A percentile compares a stretch with the other conserved stretches of the same genome.
Conservation (phyloP, 352 stramenopile genomes). For the Pythium coloratum region DNA sequence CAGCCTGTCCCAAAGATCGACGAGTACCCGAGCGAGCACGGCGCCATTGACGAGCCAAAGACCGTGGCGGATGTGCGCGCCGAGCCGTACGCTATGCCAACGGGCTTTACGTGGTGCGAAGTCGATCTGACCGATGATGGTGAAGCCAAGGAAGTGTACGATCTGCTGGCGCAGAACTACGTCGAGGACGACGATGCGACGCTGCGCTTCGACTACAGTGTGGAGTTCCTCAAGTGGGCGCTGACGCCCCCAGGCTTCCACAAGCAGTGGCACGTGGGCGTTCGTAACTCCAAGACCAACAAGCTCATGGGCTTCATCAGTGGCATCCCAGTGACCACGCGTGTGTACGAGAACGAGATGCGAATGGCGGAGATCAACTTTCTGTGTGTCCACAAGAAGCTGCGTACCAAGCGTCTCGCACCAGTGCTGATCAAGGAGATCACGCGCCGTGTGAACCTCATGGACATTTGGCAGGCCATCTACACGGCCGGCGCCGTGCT, state of each 20-base stretch:
- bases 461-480: conserved; percentile 93
- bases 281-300: conserved; percentile 87
- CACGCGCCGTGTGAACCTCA: conserved; percentile 97
- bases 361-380: conserved; percentile 98
- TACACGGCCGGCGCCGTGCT: conserved; percentile 98
- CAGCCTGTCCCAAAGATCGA: conserved; percentile 83
- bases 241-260: conserved; percentile 93
- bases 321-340: conserved; percentile 89
- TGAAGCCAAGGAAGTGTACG: conserved; percentile 93
- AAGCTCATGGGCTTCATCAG: conserved; percentile 98
- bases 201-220: conserved; percentile 94
- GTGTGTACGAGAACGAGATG: conserved; percentile 56
- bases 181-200: conserved; percentile 98
- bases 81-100: conserved; percentile 95
- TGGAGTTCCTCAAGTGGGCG: conserved; percentile 87
- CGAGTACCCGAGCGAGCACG: conserved; percentile 72
- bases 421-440: conserved; percentile 99
- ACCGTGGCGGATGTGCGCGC: conserved; percentile 86
- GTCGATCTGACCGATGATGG: conserved; percentile 86
- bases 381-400: conserved; percentile 99
- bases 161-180: conserved; percentile 97
- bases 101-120: conserved; percentile 93
- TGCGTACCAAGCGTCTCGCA: conserved; percentile 94
- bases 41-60: conserved; percentile 93
- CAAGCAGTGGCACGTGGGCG: conserved; percentile 95